Percentiles rank a stretch among this genome's conserved stretches.
These are phyloP conservation scores for Diaporthe longicolla DNA, from an alignment of 2,329 filamentous ascomycete species.

Conservation along the genomic window DNA sequence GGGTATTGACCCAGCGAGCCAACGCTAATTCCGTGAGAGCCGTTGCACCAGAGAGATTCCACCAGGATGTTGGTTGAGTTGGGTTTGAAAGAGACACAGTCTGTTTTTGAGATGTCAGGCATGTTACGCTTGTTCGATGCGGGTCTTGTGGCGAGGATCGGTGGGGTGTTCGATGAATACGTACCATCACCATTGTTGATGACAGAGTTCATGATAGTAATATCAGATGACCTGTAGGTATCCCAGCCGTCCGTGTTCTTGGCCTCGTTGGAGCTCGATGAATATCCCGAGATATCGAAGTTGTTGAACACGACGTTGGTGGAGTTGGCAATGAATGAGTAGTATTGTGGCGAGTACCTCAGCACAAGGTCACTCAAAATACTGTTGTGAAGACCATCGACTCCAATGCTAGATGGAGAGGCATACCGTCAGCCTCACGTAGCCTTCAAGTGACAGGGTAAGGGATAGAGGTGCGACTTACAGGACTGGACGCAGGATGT, in stretches of 20 bases:
- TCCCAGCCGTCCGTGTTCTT: constrained; percentile 78
- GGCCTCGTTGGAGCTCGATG: constrained; percentile 63
- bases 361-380: constrained; percentile 70
- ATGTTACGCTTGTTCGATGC: neutral
- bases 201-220: constrained; percentile 74
- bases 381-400: constrained; percentile 69
- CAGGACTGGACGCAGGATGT: constrained; percentile 72
- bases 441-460: neutral
- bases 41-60: constrained; percentile 77
- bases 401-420: constrained; percentile 57
- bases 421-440: constrained; percentile 21
- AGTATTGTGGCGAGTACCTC: constrained; percentile 70
- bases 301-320: constrained; percentile 72
- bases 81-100: constrained; percentile 82
- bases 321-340: constrained; percentile 73
- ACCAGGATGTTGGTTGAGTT: constrained; percentile 79
- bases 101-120: neutral
- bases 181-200: constrained; percentile 74
- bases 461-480: constrained; percentile 13
- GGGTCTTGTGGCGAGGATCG: neutral
- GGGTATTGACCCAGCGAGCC: constrained; percentile 79
- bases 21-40: constrained; percentile 81
- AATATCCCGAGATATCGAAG: constrained; percentile 71
- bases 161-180: neutral
- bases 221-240: constrained; percentile 70